A percentile compares a stretch with the other conserved stretches of the same genome.
These are phyloP conservation scores for Scortechinia acanthostroma DNA, from an alignment of 2,329 filamentous ascomycete genomes.

Conservation along the genomic window DNA sequence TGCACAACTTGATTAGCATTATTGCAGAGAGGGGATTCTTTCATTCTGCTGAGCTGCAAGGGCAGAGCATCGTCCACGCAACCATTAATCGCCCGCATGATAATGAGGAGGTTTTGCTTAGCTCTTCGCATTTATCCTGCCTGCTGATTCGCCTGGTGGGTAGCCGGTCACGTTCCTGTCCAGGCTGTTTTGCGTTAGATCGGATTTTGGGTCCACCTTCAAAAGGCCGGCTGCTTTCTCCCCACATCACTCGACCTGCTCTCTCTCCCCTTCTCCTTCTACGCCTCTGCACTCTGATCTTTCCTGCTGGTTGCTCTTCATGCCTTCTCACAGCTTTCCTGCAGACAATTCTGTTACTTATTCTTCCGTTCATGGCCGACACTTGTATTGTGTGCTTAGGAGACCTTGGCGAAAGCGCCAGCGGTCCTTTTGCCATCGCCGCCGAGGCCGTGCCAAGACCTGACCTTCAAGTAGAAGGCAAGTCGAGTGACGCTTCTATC, in stretches of 20 bases:
- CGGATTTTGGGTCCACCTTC: slow-evolving; percentile 23
- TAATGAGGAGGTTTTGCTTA: not conserved
- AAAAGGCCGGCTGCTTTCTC: slow-evolving; percentile 17
- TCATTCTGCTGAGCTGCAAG: no score
- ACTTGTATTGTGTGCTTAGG: slow-evolving; percentile 68
- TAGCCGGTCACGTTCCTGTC: slow-evolving; percentile 24
- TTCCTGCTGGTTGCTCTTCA: slow-evolving; percentile 4
- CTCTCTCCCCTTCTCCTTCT: slow-evolving; percentile 3
- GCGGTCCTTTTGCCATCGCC: slow-evolving; percentile 15
- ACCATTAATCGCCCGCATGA: no score
- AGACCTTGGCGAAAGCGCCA: slow-evolving; percentile 48
- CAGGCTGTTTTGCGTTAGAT: slow-evolving; percentile 25
- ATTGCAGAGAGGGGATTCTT: no score
- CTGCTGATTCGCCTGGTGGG: no score
- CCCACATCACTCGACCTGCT: slow-evolving; percentile 9
- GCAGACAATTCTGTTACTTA: slow-evolving; percentile 5
- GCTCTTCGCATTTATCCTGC: no score
- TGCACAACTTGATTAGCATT: no score
- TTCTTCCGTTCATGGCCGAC: slow-evolving; percentile 28
- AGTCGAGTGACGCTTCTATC: slow-evolving; percentile 4
- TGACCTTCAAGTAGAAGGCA: not conserved
- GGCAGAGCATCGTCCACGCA: no score
- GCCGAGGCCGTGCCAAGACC: slow-evolving; percentile 17
- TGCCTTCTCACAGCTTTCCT: slow-evolving; percentile 6
- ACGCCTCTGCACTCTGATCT: slow-evolving; percentile 5